These are phyloP conservation scores for Arthroderma uncinatum DNA, from an alignment of 2,329 filamentous ascomycete genomes.

Conservation along the genomic window DNA sequence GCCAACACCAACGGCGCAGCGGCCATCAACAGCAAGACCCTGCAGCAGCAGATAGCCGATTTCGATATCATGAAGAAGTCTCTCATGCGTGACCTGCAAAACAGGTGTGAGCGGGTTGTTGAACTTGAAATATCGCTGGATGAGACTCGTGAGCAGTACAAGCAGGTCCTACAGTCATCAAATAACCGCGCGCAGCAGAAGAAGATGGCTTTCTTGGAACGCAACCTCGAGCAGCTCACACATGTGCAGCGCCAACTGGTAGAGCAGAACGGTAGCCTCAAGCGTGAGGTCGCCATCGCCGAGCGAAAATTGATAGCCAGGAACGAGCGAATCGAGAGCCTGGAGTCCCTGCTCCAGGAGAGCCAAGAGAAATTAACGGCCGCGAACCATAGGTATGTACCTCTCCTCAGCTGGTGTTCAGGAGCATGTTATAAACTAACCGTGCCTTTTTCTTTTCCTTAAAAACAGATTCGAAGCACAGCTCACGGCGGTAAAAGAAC, in stretches of 20 bases:
- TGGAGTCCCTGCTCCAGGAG: conserved; percentile 86
- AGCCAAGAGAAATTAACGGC: conserved; percentile 97
- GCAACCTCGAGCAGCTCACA: conserved; percentile 94
- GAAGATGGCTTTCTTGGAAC: conserved; percentile 99
- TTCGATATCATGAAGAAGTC: conserved; percentile 99
- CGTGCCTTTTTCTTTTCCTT: background rate
- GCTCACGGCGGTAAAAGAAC: conserved; percentile 93
- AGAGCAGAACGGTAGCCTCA: conserved; percentile 91
- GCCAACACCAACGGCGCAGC: conserved; percentile 50
- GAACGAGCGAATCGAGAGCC: conserved; percentile 90
- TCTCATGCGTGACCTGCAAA: conserved; percentile 95
- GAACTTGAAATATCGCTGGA: conserved; percentile 96
- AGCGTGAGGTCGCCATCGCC: conserved; percentile 98
- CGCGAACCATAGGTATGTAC: conserved; percentile 84
- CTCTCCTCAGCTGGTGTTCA: background rate
- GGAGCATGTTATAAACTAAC: conserved; percentile 7
- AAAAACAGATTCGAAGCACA: conserved; percentile 79
- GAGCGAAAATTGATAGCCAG: conserved; percentile 93
- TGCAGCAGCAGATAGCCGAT: conserved; percentile 95
- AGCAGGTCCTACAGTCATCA: conserved; percentile 89
- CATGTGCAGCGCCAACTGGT: conserved; percentile 95
- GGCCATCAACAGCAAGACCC: conserved; percentile 70
- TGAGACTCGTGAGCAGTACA: conserved; percentile 96
- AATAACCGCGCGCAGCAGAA: conserved; percentile 99
- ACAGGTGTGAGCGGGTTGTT: conserved; percentile 93